Evolutionary conservation across 2,329 filamentous ascomycete genomes (phyloP), one percentile per base, ranked within the genome.

Genomic region (Chalaropsis thielavioides): DNA sequence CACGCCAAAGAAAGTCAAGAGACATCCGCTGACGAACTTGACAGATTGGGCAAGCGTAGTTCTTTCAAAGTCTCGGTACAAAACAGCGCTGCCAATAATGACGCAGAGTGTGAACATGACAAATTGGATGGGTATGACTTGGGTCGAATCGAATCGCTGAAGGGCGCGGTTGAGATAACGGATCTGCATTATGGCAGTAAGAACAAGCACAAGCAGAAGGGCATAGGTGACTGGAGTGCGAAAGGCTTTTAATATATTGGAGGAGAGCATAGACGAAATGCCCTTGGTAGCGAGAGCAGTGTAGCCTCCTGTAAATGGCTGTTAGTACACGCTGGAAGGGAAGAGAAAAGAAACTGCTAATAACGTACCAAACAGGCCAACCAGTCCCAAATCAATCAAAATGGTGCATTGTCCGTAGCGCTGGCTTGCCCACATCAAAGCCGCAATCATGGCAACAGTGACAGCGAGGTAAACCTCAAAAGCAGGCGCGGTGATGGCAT

Each of bases 231-330:
- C 87, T 0, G 92, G 92, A 43, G 92, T 97, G 0, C 90, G 87
- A 68, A 99, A 89, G 17, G 90, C 90, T 70, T 88, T 85, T 81
- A 92, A 90, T 22, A 97, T 82, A 0, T 89, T 95, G 62, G 90
- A 92, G 0, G 94, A 96, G 22, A 99, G 81, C 77, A 99, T 86
- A 0, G 94, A 97, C 1, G 94, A 92, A 46, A 99, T 89, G 65
- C 94, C 94, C 74, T 99, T 99, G 38, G 94, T 99, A 1, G 92
- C 90, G 5, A 99, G 80, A 11, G 90, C 94, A n/a, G 94, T 99
- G 75, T 96, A 99, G 67, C 91, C 94, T 69, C 90, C 90, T 65
- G n/a, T 19, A 5, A 60, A 24, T 11, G n/a, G 11, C 2, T 6
- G 43, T 46, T 46, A 46, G 43, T n/a, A 2, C 10, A n/a, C 35